A percentile compares a stretch with the other conserved stretches of the same genome.
These are phyloP conservation scores for Ascodesmis nigricans DNA, from an alignment of 495 filamentous ascomycete species.

Conservation along the genomic window DNA sequence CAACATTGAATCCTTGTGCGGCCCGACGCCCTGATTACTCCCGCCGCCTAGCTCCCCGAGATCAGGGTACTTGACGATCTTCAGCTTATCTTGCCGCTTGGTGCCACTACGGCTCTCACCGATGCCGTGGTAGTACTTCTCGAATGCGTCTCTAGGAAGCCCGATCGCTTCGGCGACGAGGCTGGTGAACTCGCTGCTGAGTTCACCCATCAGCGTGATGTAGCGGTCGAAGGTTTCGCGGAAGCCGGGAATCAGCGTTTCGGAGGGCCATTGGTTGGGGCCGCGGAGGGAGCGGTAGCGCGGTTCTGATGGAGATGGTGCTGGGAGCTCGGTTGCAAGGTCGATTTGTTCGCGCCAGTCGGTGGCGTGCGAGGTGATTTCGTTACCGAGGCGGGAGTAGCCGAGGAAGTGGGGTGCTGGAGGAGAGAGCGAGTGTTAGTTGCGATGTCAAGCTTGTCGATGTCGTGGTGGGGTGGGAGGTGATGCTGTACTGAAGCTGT, in stretches of 20 bases:
- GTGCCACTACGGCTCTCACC: constrained; percentile 31
- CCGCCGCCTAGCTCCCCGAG: constrained; percentile 10
- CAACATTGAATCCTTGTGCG: constrained; percentile 87
- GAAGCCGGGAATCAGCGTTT: constrained; percentile 45
- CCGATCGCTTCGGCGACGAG: constrained; percentile 63
- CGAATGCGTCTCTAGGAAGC: constrained; percentile 48
- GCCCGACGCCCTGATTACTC: constrained; percentile 25
- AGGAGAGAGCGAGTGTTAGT: too few relatives aligned
- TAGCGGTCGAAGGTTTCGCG: constrained; percentile 47
- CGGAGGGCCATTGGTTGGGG: constrained; percentile 79
- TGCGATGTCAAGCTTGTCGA: too few relatives aligned
- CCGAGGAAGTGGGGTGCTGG: constrained; percentile 31
- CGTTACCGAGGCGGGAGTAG: constrained; percentile 38
- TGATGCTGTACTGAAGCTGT: too few relatives aligned
- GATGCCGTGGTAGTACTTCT: constrained; percentile 53
- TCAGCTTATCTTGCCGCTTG: constrained; percentile 52
- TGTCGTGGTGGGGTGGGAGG: too few relatives aligned
- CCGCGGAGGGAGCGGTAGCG: constrained; percentile 59
- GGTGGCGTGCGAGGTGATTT: constrained; percentile 35
- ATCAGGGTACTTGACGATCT: constrained; percentile 61
- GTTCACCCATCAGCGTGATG: constrained; percentile 43
- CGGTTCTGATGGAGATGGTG: constrained; percentile 40
- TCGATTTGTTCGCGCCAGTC: constrained; percentile 83
- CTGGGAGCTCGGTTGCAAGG: constrained; percentile 51
- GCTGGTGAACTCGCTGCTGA: constrained; percentile 55